These are phyloP conservation scores for Phytophthora pini DNA, from an alignment of 352 stramenopile species.

Conservation along the genomic window DNA sequence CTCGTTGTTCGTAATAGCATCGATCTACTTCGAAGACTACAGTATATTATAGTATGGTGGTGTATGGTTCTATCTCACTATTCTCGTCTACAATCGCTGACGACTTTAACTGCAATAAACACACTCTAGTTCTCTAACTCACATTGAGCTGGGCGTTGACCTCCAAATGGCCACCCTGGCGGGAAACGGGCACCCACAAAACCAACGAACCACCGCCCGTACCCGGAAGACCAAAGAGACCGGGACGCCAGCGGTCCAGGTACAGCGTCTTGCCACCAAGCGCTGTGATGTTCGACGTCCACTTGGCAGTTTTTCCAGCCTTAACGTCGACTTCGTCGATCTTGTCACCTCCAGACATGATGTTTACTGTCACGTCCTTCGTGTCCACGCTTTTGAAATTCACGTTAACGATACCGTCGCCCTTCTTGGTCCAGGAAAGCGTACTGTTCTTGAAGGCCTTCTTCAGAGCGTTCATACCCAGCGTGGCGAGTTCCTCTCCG, in stretches of 20 bases:
- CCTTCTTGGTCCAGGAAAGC: conserved; percentile 46
- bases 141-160: conserved; percentile 55
- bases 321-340: conserved; percentile 46
- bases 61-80: conserved; percentile 23
- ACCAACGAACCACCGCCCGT: conserved; percentile 67
- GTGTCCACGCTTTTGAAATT: conserved; percentile 54
- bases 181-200: conserved; percentile 53
- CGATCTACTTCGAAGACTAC: conserved; percentile 14
- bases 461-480: conserved; percentile 46
- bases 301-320: conserved; percentile 39
- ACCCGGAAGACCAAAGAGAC: conserved; percentile 57
- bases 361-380: conserved; percentile 44
- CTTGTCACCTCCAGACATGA: conserved; percentile 7
- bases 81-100: conserved; percentile 17
- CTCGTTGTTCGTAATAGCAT: neutral
- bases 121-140: conserved; percentile 34
- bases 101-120: conserved; percentile 15
- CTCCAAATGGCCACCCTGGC: conserved; percentile 47
- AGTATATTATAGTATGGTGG: conserved; percentile 25
- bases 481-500: conserved; percentile 35
- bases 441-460: conserved; percentile 52
- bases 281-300: conserved; percentile 38
- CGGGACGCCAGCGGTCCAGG: conserved; percentile 65
- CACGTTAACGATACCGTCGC: conserved; percentile 42
- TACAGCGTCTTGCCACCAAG: conserved; percentile 73